Percentiles rank a stretch among this genome's conserved stretches.
Evolutionary conservation across 1,139 yeast genomes (phyloP).

Genomic region (Diutina catenulata): DNA sequence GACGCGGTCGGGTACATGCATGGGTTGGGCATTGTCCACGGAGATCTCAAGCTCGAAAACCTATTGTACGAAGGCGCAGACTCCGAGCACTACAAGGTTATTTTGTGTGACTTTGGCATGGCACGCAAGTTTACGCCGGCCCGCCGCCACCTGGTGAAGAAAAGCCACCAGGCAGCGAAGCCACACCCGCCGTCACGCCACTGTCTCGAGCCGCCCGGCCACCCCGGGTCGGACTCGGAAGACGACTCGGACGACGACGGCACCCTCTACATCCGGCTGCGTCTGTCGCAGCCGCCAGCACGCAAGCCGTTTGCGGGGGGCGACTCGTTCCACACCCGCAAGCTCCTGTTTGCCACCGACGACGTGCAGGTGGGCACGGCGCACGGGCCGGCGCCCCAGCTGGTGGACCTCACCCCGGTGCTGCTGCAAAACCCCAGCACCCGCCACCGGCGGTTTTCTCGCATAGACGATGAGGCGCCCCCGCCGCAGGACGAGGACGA

Average conservation of each 20-base stretch:
- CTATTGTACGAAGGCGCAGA: constrained; percentile 35
- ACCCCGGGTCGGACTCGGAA: neutral
- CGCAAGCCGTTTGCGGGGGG: constrained; percentile 1
- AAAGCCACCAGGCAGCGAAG: neutral
- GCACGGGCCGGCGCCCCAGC: constrained; percentile 28
- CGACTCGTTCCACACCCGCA: neutral
- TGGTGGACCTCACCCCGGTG: constrained; percentile 22
- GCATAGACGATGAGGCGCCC: neutral
- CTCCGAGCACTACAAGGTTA: constrained; percentile 19
- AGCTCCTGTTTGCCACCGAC: neutral
- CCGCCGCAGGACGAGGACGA: constrained; percentile 10
- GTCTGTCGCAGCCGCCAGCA: neutral
- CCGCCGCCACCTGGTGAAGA: neutral
- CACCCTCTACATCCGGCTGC: neutral
- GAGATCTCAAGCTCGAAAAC: constrained; percentile 83
- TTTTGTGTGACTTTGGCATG: constrained; percentile 89
- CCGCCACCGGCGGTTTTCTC: too few relatives aligned
- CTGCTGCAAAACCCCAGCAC: too few relatives aligned
- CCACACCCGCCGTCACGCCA: neutral
- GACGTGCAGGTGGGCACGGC: neutral
- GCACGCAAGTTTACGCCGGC: constrained; percentile 13
- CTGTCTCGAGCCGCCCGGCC: neutral
- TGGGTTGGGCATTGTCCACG: constrained; percentile 61
- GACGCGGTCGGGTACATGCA: constrained; percentile 65
- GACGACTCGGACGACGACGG: constrained; percentile 2